Evolutionary conservation across 2,329 filamentous ascomycete genomes (phyloP).

Genomic region (Diplodia mutila): DNA sequence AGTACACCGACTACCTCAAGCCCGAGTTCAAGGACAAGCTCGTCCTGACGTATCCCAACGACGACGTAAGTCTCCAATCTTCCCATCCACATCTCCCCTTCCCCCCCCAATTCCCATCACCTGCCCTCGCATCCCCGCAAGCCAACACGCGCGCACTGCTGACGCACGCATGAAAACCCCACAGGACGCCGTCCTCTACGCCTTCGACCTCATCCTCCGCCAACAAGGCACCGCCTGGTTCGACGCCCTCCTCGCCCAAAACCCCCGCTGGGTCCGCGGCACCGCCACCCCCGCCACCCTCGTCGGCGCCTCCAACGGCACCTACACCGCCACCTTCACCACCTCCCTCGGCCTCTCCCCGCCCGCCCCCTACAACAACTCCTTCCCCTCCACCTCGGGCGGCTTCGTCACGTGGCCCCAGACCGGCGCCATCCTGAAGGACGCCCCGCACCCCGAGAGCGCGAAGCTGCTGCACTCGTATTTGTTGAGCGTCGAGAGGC

Average conservation of each 20-base stretch:
- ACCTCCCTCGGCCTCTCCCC: slow-evolving; percentile 18
- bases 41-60: slow-evolving; percentile 60
- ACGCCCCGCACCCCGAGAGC: slow-evolving; percentile 55
- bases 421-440: slow-evolving; percentile 52
- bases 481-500: slow-evolving; percentile 49
- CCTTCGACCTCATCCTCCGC: slow-evolving; percentile 42
- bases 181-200: slow-evolving; percentile 57
- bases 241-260: slow-evolving; percentile 52
- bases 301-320: slow-evolving; percentile 34
- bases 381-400: slow-evolving; percentile 41
- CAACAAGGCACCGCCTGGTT: slow-evolving; percentile 54
- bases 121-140: too few relatives aligned
- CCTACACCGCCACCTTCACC: slow-evolving; percentile 32
- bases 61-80: slow-evolving; percentile 46
- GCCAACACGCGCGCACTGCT: too few relatives aligned
- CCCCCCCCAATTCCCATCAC: too few relatives aligned
- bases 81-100: too few relatives aligned
- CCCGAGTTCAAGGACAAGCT: slow-evolving; percentile 60
- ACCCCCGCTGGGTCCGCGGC: slow-evolving; percentile 59
- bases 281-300: slow-evolving; percentile 49
- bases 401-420: slow-evolving; percentile 56
- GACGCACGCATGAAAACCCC: too few relatives aligned
- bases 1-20: slow-evolving; percentile 51
- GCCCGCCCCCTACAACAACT: slow-evolving; percentile 26
- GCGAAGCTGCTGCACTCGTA: slow-evolving; percentile 57